A percentile compares a stretch with the other conserved stretches of the same genome.
These are phyloP conservation scores for Metarhizium album DNA, from an alignment of 2,329 filamentous ascomycete species.

Conservation along the genomic window DNA sequence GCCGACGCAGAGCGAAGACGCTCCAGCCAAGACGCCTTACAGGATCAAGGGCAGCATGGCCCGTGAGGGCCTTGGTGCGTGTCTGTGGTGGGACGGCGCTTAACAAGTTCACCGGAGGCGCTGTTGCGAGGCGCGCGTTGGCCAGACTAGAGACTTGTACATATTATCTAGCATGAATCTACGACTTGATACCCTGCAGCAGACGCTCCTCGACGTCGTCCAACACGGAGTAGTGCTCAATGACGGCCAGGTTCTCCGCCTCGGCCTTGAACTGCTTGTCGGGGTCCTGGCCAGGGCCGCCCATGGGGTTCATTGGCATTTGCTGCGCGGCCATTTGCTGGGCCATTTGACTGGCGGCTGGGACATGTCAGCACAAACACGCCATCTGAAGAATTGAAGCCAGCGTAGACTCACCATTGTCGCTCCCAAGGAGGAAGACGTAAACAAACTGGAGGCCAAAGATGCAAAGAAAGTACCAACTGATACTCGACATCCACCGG, in stretches of 20 bases:
- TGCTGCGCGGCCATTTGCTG: slow-evolving; percentile 73
- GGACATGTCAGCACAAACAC: slow-evolving; percentile 9
- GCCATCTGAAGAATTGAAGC: neutral
- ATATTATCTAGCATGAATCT: slow-evolving; percentile 17
- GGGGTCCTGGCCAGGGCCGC: slow-evolving; percentile 85
- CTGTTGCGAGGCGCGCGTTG: slow-evolving; percentile 5
- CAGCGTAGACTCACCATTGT: slow-evolving; percentile 65
- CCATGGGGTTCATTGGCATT: slow-evolving; percentile 43
- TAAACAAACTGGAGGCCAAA: slow-evolving; percentile 96
- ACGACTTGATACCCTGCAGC: slow-evolving; percentile 41
- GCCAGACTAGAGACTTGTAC: slow-evolving; percentile 9
- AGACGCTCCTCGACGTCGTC: slow-evolving; percentile 81
- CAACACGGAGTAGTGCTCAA: slow-evolving; percentile 86
- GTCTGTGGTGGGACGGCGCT: slow-evolving; percentile 50
- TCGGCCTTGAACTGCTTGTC: slow-evolving; percentile 91
- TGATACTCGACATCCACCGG: slow-evolving; percentile 95
- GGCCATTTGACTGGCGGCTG: slow-evolving; percentile 83
- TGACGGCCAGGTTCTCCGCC: slow-evolving; percentile 88
- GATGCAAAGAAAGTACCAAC: slow-evolving; percentile 97
- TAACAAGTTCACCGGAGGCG: slow-evolving; percentile 3
- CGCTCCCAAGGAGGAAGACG: slow-evolving; percentile 89
- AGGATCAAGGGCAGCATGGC: slow-evolving; percentile 56
- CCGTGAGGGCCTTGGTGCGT: slow-evolving; percentile 49
- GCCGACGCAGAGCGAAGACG: slow-evolving; percentile 49
- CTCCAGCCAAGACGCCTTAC: slow-evolving; percentile 58